Percentiles rank a stretch among this genome's conserved stretches.
Evolutionary conservation across 495 filamentous ascomycete species (phyloP).

Genomic region (Copromyces sp.): DNA sequence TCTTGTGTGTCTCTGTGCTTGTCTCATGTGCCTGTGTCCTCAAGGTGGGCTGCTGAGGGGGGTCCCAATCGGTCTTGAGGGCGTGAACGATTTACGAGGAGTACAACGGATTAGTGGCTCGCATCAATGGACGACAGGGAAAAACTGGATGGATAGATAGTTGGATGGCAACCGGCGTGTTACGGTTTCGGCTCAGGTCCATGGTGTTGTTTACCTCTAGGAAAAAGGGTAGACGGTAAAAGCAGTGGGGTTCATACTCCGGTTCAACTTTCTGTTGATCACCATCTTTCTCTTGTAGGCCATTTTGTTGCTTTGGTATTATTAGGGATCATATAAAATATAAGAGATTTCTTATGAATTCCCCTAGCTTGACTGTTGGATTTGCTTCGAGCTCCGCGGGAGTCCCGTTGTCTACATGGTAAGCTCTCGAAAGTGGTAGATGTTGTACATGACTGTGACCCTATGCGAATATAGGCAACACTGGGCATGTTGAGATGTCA

Average conservation of each 20-base stretch:
- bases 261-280: neutral
- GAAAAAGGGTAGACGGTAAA: neutral
- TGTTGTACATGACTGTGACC: neutral
- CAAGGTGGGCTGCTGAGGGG: neutral
- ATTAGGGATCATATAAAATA: neutral
- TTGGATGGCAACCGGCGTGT: neutral
- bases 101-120: neutral
- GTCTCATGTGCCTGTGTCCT: neutral
- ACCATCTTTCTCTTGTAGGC: neutral
- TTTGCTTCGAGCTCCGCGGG: neutral
- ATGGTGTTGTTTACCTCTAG: neutral
- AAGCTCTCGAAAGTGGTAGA: neutral
- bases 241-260: neutral
- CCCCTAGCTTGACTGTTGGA: neutral
- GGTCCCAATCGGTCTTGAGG: neutral
- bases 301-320: neutral
- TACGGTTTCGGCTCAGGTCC: neutral
- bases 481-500: neutral
- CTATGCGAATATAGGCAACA: neutral
- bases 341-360: neutral
- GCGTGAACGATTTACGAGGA: neutral
- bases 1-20: neutral
- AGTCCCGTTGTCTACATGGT: neutral
- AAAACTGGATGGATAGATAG: neutral
- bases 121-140: neutral